Evolutionary conservation across 495 filamentous ascomycete species (phyloP).

Genomic region (Trichoderma reesei): DNA sequence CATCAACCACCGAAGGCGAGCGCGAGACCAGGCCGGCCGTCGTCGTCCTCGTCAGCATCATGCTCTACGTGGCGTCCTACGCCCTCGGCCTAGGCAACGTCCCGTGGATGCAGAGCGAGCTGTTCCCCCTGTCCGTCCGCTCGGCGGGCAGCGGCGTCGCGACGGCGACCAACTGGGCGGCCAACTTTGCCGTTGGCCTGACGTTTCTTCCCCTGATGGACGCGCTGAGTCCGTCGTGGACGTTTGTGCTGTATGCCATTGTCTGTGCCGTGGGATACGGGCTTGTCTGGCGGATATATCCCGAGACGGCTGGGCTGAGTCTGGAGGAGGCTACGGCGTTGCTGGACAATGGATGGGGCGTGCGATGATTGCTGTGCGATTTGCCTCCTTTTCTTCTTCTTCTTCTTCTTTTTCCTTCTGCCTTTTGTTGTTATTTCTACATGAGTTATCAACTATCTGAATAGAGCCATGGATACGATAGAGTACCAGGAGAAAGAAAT

Average conservation of each 20-base stretch:
- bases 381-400: not conserved
- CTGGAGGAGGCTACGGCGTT: slow-evolving; percentile 73
- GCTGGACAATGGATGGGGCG: slow-evolving; percentile 67
- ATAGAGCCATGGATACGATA: not conserved
- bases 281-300: slow-evolving; percentile 63
- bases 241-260: slow-evolving; percentile 64
- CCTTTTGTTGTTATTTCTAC: too few relatives aligned
- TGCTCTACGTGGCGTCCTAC: slow-evolving; percentile 76
- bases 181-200: slow-evolving; percentile 79
- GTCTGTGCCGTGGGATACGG: slow-evolving; percentile 61
- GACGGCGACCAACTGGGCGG: slow-evolving; percentile 81
- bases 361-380: slow-evolving; percentile 27
- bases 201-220: slow-evolving; percentile 86
- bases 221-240: slow-evolving; percentile 59
- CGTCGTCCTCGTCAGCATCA: slow-evolving; percentile 58
- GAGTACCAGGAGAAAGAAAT: too few relatives aligned
- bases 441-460: not conserved
- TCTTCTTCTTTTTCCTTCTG: too few relatives aligned
- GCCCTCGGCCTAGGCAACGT: slow-evolving; percentile 85
- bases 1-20: slow-evolving; percentile 9
- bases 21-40: slow-evolving; percentile 27
- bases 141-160: slow-evolving; percentile 72
- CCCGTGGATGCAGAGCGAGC: slow-evolving; percentile 88
- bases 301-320: slow-evolving; percentile 71
- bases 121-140: slow-evolving; percentile 77